phyloP scores from a whole-genome alignment of 2,329 filamentous ascomycete genomes.

The Pyrenochaeta sp. region DNA sequence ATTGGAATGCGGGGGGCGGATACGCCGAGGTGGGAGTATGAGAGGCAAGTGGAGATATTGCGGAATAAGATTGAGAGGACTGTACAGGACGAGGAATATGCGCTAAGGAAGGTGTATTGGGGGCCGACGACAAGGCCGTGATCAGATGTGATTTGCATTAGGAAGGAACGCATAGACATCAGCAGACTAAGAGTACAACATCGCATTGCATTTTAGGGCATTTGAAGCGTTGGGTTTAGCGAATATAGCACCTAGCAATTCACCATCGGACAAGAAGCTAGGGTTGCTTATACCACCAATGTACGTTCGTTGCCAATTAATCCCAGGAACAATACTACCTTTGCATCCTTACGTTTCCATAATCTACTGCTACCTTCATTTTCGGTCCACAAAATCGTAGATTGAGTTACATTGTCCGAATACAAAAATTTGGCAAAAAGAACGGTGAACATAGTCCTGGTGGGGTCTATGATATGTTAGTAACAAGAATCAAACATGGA shows the following conservation, averaged over 20 bases:
- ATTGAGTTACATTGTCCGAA: no score
- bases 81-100: constrained; percentile 27
- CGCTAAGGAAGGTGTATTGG: constrained; percentile 17
- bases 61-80: constrained; percentile 35
- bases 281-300: no score
- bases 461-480: constrained; percentile 26
- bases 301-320: no score
- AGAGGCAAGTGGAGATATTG: constrained; percentile 50
- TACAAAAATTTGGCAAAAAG: constrained; percentile 17
- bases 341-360: no score
- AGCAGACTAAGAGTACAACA: neutral
- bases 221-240: neutral
- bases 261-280: no score
- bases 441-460: constrained; percentile 30
- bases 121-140: constrained; percentile 8
- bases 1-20: constrained; percentile 74
- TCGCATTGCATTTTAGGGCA: neutral
- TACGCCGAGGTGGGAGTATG: constrained; percentile 59
- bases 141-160: neutral
- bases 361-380: no score
- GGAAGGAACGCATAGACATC: neutral
- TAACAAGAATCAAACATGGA: neutral
- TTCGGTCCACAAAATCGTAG: no score
- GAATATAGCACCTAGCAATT: neutral
- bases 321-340: no score